A percentile compares a stretch with the other conserved stretches of the same genome.
Evolutionary conservation across 768 basidiomycete species (phyloP).

Genomic region (Suillus subalutaceus): DNA sequence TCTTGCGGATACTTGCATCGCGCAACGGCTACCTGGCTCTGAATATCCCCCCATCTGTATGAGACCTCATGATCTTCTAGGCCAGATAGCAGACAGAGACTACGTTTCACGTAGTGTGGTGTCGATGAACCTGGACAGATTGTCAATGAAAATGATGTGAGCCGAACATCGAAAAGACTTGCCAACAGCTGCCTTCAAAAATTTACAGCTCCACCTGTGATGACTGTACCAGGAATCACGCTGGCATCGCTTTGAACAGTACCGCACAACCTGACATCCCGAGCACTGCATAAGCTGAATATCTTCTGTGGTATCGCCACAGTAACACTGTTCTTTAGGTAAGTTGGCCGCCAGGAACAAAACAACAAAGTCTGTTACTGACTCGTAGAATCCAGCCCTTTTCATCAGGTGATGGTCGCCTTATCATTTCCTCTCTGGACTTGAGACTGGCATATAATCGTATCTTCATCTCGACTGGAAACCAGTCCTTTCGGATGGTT

Average conservation of each 20-base stretch:
- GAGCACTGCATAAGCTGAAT: not conserved
- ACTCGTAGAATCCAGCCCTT: not conserved
- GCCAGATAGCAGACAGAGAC: too few relatives aligned
- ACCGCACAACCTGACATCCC: not conserved
- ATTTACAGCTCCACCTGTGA: too few relatives aligned
- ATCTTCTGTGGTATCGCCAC: not conserved
- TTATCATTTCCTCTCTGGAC: not conserved
- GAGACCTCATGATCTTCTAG: too few relatives aligned
- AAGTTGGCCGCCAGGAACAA: not conserved
- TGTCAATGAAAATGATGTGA: too few relatives aligned
- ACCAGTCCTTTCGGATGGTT: not conserved
- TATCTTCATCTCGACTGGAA: not conserved
- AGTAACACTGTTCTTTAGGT: not conserved
- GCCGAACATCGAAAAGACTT: too few relatives aligned
- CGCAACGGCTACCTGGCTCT: too few relatives aligned
- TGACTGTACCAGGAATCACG: conserved; percentile 3
- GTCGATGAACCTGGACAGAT: too few relatives aligned
- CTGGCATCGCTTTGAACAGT: conserved; percentile 2
- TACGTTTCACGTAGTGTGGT: too few relatives aligned
- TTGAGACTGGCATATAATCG: not conserved
- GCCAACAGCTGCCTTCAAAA: too few relatives aligned
- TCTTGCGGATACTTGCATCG: too few relatives aligned
- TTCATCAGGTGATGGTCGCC: not conserved
- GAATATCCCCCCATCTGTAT: too few relatives aligned
- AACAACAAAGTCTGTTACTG: not conserved